Percentiles rank a stretch among this genome's conserved stretches.
Conservation (phyloP, 257 asterid species). For the Capsicum pubescens region DNA sequence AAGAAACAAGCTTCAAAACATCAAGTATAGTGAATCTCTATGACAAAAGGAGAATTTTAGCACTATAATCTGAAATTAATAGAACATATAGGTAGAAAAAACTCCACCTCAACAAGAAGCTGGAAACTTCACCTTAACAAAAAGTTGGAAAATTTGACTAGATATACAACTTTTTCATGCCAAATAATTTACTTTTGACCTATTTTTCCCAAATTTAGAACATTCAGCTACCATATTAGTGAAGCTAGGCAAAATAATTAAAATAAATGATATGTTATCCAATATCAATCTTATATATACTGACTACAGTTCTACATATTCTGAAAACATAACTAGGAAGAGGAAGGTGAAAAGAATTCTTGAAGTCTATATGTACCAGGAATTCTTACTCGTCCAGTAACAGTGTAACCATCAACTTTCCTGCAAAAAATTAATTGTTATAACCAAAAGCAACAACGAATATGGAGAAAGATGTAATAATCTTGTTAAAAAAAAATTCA, state of each 20-base stretch:
- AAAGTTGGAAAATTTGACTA: not conserved
- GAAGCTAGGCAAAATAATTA: not conserved
- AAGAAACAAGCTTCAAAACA: not conserved
- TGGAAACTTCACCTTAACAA: not conserved
- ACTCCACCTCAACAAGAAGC: not conserved
- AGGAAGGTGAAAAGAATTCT: not conserved
- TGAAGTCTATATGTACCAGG: constrained; percentile 32
- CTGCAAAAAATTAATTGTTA: constrained; percentile 25
- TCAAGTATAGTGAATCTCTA: not conserved
- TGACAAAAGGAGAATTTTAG: not conserved
- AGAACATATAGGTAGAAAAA: not conserved
- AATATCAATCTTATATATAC: not conserved
- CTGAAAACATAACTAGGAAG: constrained; percentile 10
- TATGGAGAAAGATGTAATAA: not conserved
- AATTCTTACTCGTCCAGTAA: constrained; percentile 44
- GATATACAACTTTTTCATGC: not conserved
- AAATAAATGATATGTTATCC: not conserved
- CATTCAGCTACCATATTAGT: not conserved
- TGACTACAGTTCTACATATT: not conserved
- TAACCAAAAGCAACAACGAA: not conserved
- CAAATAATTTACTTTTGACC: not conserved
- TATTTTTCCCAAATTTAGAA: not conserved
- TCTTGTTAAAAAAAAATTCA: not conserved
- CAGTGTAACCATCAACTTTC: constrained; percentile 39
- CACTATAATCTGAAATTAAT: not conserved